A percentile compares a stretch with the other conserved stretches of the same genome.
Conservation (phyloP, 805 yeast genomes). For the Saturnispora gosingensis region DNA sequence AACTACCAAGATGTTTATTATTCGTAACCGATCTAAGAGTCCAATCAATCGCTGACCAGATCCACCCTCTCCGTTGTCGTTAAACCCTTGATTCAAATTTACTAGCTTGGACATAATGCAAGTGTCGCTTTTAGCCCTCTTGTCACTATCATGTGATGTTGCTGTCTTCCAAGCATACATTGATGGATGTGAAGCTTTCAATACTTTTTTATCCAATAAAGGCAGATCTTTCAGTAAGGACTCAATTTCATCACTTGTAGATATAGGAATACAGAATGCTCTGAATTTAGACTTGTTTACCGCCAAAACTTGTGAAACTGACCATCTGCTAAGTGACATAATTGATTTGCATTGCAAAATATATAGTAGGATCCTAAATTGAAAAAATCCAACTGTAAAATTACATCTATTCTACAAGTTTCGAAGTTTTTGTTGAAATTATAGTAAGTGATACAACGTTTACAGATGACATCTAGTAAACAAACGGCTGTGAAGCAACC, state of each 20-base stretch:
- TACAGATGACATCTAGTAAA: neutral
- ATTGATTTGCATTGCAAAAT: neutral
- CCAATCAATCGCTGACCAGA: slow-evolving; percentile 56
- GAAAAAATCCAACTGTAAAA: neutral
- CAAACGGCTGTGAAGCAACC: neutral
- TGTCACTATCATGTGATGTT: neutral
- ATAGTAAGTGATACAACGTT: neutral
- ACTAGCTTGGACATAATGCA: slow-evolving; percentile 13
- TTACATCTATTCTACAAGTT: neutral
- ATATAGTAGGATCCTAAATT: neutral
- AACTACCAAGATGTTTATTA: slow-evolving; percentile 50
- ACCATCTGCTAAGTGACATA: slow-evolving; percentile 26
- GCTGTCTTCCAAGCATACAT: slow-evolving; percentile 66
- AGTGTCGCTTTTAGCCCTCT: neutral
- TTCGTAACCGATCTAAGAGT: slow-evolving; percentile 38
- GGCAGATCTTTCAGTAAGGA: slow-evolving; percentile 34
- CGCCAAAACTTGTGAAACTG: slow-evolving; percentile 29
- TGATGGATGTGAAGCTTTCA: slow-evolving; percentile 59
- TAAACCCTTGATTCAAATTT: slow-evolving; percentile 44
- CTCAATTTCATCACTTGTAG: slow-evolving; percentile 34
- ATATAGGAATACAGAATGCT: slow-evolving; percentile 43
- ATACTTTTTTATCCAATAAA: slow-evolving; percentile 36
- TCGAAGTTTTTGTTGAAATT: neutral
- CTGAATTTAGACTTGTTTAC: slow-evolving; percentile 61
- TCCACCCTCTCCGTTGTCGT: slow-evolving; percentile 69